Conservation (phyloP, 2,329 filamentous ascomycete species). For the Rutstroemia sp. region DNA sequence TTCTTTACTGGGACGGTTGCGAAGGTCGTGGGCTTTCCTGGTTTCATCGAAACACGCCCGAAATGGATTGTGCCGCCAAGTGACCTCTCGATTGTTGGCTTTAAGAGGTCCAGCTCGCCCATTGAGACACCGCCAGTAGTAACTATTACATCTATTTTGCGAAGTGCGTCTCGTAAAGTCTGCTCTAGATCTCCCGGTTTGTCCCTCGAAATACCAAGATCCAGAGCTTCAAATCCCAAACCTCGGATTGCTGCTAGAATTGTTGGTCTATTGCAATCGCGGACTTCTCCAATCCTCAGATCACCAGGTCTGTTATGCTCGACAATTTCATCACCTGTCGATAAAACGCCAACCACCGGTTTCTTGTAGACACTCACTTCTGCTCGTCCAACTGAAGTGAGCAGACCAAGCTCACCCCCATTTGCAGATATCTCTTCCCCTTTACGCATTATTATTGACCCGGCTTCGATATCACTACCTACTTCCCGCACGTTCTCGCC, state of each 20-base stretch:
- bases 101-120: conserved; percentile 94
- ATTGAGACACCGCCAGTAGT: conserved; percentile 95
- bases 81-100: conserved; percentile 86
- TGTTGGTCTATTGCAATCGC: conserved; percentile 88
- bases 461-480: conserved; percentile 74
- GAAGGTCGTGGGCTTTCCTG: conserved; percentile 95
- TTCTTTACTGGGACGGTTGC: conserved; percentile 71
- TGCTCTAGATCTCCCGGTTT: conserved; percentile 67
- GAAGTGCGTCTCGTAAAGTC: conserved; percentile 66
- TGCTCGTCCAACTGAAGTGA: conserved; percentile 74
- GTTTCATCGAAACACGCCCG: conserved; percentile 94
- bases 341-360: conserved; percentile 78
- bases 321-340: conserved; percentile 92
- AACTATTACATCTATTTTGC: conserved; percentile 72
- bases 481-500: conserved; percentile 89
- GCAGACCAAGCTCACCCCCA: conserved; percentile 83
- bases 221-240: conserved; percentile 71
- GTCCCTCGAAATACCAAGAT: conserved; percentile 80
- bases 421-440: conserved; percentile 80
- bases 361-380: conserved; percentile 66
- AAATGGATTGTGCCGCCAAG: conserved; percentile 94
- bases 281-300: conserved; percentile 73
- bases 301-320: conserved; percentile 56
- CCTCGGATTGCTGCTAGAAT: conserved; percentile 69
- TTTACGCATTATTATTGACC: conserved; percentile 61